Evolutionary conservation across 768 basidiomycete species (phyloP).

Genomic region (Lanmaoa pseudosensibilis): DNA sequence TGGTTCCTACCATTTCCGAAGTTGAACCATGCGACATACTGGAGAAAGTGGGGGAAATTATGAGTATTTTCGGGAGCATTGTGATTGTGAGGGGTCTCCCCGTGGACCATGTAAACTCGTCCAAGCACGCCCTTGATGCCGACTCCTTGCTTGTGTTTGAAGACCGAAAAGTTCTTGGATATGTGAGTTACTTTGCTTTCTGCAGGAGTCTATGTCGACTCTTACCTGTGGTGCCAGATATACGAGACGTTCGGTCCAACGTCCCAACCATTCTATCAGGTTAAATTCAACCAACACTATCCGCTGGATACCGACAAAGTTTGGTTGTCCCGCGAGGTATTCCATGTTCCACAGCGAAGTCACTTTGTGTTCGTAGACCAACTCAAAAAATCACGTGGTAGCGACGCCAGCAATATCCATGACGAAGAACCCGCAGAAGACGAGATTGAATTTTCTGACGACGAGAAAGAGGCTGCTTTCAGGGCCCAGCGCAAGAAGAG

Average conservation of each 20-base stretch:
- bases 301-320: conserved; percentile 60
- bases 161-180: conserved; percentile 86
- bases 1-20: conserved; percentile 61
- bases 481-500: conserved; percentile 59
- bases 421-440: conserved; percentile 92
- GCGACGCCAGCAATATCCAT: conserved; percentile 91
- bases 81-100: conserved; percentile 71
- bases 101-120: conserved; percentile 43
- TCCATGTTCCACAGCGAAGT: conserved; percentile 78
- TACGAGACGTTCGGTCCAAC: conserved; percentile 97
- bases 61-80: conserved; percentile 68
- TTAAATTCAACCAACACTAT: conserved; percentile 71
- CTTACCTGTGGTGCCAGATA: conserved; percentile 48
- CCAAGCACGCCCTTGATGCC: conserved; percentile 73
- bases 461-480: conserved; percentile 82
- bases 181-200: conserved; percentile 52
- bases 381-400: conserved; percentile 73
- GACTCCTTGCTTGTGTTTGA: conserved; percentile 90
- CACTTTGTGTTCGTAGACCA: conserved; percentile 80
- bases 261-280: conserved; percentile 83
- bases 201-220: conserved; percentile 11
- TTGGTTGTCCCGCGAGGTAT: conserved; percentile 62
- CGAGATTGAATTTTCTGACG: conserved; percentile 93
- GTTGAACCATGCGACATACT: conserved; percentile 64
- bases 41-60: conserved; percentile 76